A percentile compares a stretch with the other conserved stretches of the same genome.
Conservation (phyloP, 148 eudicot genomes). For the Nyssa sinensis region DNA sequence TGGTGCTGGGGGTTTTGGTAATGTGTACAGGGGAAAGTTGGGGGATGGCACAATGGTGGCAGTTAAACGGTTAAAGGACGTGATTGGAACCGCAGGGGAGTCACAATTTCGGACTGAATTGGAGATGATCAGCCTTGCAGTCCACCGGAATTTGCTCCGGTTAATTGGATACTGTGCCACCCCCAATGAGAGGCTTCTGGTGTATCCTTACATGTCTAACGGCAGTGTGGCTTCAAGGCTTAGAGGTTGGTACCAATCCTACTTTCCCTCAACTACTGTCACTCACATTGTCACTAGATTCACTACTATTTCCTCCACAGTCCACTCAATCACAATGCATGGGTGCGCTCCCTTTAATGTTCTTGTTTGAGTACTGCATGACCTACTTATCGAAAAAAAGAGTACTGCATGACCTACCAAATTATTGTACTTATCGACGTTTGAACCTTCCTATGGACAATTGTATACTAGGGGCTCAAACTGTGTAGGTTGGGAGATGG, state of each 20-base stretch:
- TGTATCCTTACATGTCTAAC: conserved; percentile 96
- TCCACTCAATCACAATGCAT: not conserved
- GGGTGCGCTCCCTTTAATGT: not conserved
- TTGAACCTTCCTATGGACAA: conserved; percentile 10
- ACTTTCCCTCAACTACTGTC: not conserved
- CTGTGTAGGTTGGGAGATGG: no score
- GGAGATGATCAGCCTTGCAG: conserved; percentile 93
- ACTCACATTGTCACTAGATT: no score
- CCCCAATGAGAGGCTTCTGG: conserved; percentile 73
- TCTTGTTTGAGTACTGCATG: no score
- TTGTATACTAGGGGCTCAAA: not conserved
- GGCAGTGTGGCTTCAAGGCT: conserved; percentile 96
- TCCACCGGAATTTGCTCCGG: conserved; percentile 83
- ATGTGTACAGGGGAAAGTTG: conserved; percentile 83
- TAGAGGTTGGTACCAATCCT: conserved; percentile 57
- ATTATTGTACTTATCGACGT: no score
- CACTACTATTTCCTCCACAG: no score
- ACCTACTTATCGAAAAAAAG: no score
- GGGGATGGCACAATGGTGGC: conserved; percentile 77
- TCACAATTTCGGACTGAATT: conserved; percentile 84
- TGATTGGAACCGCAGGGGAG: conserved; percentile 77
- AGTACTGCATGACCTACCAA: not conserved
- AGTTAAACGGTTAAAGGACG: conserved; percentile 83
- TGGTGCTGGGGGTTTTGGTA: conserved; percentile 95
- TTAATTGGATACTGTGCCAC: conserved; percentile 84